phyloP scores from a whole-genome alignment of 371 early-diverging fungal genomes.

The Mortierella sp. region DNA sequence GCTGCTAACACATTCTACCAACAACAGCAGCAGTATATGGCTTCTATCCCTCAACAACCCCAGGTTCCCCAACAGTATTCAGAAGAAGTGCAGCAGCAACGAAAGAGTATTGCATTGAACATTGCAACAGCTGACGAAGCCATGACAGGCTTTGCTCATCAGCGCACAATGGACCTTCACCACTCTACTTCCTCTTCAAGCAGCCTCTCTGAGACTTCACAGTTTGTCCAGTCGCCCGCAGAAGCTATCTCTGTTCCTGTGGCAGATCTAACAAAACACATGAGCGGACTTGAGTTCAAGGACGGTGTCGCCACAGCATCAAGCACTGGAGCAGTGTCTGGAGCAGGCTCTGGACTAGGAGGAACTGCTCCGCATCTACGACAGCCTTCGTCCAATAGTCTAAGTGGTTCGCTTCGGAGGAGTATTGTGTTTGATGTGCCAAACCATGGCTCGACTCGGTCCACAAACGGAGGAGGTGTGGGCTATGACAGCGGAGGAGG shows the following conservation, averaged over 20 bases:
- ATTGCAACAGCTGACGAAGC: conserved; percentile 11
- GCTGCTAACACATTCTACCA: neutral
- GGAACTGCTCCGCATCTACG: conserved; percentile 15
- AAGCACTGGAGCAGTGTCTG: neutral
- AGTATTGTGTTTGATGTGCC: conserved; percentile 37
- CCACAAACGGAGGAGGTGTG: conserved; percentile 4
- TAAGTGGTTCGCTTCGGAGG: conserved; percentile 18
- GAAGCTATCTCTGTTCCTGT: conserved; percentile 34
- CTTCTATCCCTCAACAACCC: conserved; percentile 17
- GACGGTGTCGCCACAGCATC: conserved; percentile 8
- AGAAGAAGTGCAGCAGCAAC: conserved; percentile 21
- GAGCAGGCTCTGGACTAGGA: no score
- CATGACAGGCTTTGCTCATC: conserved; percentile 16
- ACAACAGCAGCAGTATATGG: neutral
- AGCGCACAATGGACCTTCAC: conserved; percentile 18
- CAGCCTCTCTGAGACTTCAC: conserved; percentile 22
- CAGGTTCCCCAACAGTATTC: conserved; percentile 35
- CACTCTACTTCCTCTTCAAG: conserved; percentile 21
- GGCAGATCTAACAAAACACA: conserved; percentile 44
- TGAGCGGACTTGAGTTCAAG: conserved; percentile 43
- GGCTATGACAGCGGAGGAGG: neutral
- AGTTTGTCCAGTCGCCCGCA: neutral
- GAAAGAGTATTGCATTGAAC: no score
- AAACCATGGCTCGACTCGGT: conserved; percentile 4
- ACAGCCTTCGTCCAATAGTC: conserved; percentile 18